Evolutionary conservation across 352 stramenopile species (phyloP), one percentile per base, ranked within the genome.

Genomic region (Chrysophaeum taylorii): DNA sequence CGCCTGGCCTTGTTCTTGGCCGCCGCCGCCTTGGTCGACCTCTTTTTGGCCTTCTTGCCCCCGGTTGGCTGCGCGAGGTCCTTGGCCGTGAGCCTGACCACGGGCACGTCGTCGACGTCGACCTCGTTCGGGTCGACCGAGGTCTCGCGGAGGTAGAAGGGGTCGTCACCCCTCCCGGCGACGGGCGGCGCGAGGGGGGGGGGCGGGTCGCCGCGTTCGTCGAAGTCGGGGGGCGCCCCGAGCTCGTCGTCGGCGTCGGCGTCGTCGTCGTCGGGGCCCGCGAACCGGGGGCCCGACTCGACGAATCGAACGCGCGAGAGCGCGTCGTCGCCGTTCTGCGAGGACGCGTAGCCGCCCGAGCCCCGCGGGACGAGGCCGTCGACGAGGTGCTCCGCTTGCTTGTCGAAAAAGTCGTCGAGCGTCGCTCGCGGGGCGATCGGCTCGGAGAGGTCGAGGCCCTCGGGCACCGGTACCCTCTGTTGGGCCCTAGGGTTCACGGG

Each of bases 401-500:
- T 23, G 12, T 42, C 33, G 57, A 66, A 45, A 36, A 66, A 66
- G 16, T 9, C 5, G 9, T 23, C n/a, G 5, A 66, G 16, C 9
- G 35, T 25, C 21, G 57, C 36, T 4, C 12, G 33, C 2, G 27
- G 5, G 18, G 45, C 45, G 29, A 82, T 16, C 2, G 70, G 48
- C 15, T 31, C 27, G 15, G 84, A 72, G 15, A 88, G 73, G 72
- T 88, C 77, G 1, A 88, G 60, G 31, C 78, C 90, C 25, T 83
- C 88, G 33, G 92, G 91, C 5, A 93, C 38, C 7, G 90, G 89
- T 33, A 97, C 92, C 64, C 92, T 93, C 31, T 81, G 80, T 78
- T 96, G 91, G 7, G 92, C 92, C 74, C 95, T 95, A 21, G 83
- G 76, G 38, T 87, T 89, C 1, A 97, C 90, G 0, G 90, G 87